Evolutionary conservation across 805 yeast species (phyloP).

Genomic region (Scheffersomyces stipitis): DNA sequence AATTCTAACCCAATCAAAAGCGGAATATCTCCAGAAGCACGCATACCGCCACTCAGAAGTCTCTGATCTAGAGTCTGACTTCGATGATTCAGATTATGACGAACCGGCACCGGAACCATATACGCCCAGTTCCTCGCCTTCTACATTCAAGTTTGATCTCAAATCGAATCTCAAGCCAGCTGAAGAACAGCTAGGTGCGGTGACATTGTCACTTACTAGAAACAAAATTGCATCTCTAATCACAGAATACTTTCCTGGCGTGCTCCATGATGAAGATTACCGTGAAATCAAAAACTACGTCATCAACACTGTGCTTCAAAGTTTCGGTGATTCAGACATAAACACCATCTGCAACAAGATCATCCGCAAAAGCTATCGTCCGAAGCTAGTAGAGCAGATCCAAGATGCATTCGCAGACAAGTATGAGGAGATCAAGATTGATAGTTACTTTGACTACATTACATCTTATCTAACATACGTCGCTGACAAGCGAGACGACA

Average conservation of each 20-base stretch:
- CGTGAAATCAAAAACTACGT: constrained; percentile 14
- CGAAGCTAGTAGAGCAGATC: constrained; percentile 9
- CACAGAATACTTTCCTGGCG: background rate
- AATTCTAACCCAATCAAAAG: no score
- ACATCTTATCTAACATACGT: constrained; percentile 2
- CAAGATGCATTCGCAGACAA: constrained; percentile 15
- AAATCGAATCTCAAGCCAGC: background rate
- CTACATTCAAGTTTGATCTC: background rate
- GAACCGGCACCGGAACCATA: background rate
- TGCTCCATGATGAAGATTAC: constrained; percentile 5
- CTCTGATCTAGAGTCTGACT: background rate
- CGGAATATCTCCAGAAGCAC: no score
- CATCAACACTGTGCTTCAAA: constrained; percentile 16
- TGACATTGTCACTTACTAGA: background rate
- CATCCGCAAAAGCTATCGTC: constrained; percentile 7
- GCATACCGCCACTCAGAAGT: no score
- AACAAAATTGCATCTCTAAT: background rate
- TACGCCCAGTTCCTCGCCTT: background rate
- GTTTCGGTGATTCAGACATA: constrained; percentile 9
- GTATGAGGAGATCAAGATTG: constrained; percentile 15
- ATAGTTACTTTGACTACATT: constrained; percentile 12
- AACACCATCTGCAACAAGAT: constrained; percentile 8
- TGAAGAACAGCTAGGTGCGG: background rate
- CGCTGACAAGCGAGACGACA: constrained; percentile 1
- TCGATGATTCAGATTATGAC: background rate